Evolutionary conservation across 805 yeast genomes (phyloP), one percentile per base, ranked within the genome.

Genomic region (Myxozyma monticola): DNA sequence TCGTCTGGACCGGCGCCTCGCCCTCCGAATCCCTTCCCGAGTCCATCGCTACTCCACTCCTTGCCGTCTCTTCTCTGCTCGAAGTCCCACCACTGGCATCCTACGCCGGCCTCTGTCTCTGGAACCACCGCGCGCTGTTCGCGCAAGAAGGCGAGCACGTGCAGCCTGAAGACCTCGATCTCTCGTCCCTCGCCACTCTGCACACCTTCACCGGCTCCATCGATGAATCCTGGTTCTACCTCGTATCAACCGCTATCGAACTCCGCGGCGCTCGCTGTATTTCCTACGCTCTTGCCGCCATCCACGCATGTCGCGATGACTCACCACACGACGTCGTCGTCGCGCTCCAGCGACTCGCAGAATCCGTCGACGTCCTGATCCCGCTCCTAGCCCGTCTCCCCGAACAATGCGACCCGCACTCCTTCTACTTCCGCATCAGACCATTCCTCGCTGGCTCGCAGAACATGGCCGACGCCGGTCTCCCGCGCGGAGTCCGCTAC

Each of bases 391-490:
- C 83, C 79, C 76, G 78, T 60, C 85, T 90, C 93, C 89, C 86
- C 63, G 96, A 90, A 59, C 85, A 85, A 85, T 88, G 96, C 68
- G 96, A 89, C 64, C 97, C 98, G 2, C 95, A 88, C 65, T 83
- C 85, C 3, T 90, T 91, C 66, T 90, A 87, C 68, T 86, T 78
- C 71, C 78, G 91, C 53, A 77, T 90, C 39, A 76, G 98, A 63
- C 97, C 97, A 0, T 90, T 78, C 61, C 71, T 91, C 57, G 96
- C 96, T 0, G 98, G 97, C 1, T 91, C 96, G 95, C 83, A 82
- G 64, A 87, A 87, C 63, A 90, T 91, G 96, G 80, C 78, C 22
- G 88, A 80, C 48, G 89, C 84, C 1, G 97, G 97, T 0, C 74
- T 90, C 50, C 81, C 82, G 12, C 68, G 81, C 51, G 98, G 97